Evolutionary conservation across 23 red algal genomes (phyloP).

Genomic region (Gracilaria domingensis): DNA sequence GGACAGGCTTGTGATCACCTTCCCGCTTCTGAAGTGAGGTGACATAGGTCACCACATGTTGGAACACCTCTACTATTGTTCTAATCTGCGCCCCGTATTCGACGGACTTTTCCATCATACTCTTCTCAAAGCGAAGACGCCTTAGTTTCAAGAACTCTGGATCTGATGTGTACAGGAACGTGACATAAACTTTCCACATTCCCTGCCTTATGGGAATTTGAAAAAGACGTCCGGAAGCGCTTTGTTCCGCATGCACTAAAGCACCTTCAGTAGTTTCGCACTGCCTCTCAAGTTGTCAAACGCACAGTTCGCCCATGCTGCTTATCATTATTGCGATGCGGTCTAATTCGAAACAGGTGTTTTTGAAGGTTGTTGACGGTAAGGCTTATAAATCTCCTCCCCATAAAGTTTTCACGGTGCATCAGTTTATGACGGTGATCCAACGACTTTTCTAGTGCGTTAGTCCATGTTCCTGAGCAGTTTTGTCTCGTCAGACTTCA

Average conservation of each 20-base stretch:
- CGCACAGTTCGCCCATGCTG: not conserved
- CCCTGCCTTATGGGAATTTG: not conserved
- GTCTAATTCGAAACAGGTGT: not conserved
- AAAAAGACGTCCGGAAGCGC: not conserved
- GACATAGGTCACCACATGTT: not conserved
- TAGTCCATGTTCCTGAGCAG: not conserved
- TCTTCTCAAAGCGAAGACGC: not conserved
- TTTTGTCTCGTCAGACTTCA: not conserved
- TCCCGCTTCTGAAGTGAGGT: not conserved
- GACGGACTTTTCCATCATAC: not conserved
- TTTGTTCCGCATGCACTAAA: constrained; percentile 6
- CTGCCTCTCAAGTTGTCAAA: no score
- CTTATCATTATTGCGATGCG: not conserved
- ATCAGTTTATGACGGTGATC: not conserved
- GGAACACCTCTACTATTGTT: not conserved
- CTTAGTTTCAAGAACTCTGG: not conserved
- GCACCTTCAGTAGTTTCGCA: not conserved
- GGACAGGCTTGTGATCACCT: constrained; percentile 1
- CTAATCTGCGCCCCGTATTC: not conserved
- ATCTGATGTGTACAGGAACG: not conserved
- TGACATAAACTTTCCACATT: constrained; percentile 6
- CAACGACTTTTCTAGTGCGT: not conserved
- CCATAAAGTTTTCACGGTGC: not conserved
- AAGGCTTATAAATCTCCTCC: not conserved
- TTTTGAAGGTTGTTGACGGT: not conserved